phyloP scores from a whole-genome alignment of 768 basidiomycete species.

The Coprinellus micaceus region DNA sequence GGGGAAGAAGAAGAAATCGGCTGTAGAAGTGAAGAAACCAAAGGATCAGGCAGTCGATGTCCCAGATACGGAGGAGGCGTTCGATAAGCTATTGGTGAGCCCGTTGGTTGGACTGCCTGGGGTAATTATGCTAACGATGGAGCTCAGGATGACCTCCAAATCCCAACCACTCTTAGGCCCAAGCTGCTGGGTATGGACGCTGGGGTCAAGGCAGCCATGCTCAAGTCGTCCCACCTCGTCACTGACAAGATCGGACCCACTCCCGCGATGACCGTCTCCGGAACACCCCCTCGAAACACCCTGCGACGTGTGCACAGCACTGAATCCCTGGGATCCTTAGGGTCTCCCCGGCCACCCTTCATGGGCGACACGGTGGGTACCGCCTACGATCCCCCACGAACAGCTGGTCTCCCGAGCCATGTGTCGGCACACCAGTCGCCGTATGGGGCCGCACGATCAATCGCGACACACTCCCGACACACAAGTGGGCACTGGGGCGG shows the following conservation, averaged over 20 bases:
- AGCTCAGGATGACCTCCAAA: constrained; percentile 81
- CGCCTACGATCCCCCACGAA: constrained; percentile 34
- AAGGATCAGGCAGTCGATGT: constrained; percentile 33
- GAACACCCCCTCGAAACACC: constrained; percentile 43
- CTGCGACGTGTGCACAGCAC: constrained; percentile 71
- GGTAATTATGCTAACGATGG: constrained; percentile 5
- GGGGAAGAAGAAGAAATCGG: constrained; percentile 39
- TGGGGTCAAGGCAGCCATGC: constrained; percentile 87
- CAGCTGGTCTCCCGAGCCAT: constrained; percentile 31
- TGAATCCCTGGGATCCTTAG: constrained; percentile 62
- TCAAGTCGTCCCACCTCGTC: constrained; percentile 77
- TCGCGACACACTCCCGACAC: constrained; percentile 29
- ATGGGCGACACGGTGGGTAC: constrained; percentile 30
- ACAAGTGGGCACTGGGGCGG: constrained; percentile 46
- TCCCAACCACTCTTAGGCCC: constrained; percentile 70
- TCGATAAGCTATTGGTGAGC: constrained; percentile 77
- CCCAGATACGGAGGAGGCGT: constrained; percentile 59
- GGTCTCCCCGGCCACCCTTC: constrained; percentile 47
- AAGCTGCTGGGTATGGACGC: constrained; percentile 80
- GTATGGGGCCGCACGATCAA: constrained; percentile 29
- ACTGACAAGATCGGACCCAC: constrained; percentile 34
- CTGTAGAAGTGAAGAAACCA: constrained; percentile 24
- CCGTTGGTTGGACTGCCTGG: neutral
- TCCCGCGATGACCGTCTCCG: constrained; percentile 19
- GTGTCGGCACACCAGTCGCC: constrained; percentile 40